Percentiles rank a stretch among this genome's conserved stretches.
These are phyloP conservation scores for Hygrophila difformis DNA, from an alignment of 257 asterid species.

Conservation along the genomic window DNA sequence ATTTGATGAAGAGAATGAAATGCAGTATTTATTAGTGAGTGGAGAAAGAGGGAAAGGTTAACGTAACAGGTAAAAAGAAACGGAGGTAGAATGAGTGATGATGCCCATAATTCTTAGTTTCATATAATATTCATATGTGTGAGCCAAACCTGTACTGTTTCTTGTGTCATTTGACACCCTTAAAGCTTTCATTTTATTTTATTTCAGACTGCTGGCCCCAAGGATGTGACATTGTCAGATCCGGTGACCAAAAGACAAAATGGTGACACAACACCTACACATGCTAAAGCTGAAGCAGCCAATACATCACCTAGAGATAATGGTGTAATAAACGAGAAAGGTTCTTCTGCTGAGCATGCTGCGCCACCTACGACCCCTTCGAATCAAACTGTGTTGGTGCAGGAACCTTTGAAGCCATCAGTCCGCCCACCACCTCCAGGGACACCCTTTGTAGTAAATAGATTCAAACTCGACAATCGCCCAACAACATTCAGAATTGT, in stretches of 20 bases:
- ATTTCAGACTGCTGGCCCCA: constrained; percentile 58
- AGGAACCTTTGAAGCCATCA: constrained; percentile 40
- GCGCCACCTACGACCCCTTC: constrained; percentile 27
- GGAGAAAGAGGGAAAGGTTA: no score
- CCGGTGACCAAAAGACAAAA: constrained; percentile 33
- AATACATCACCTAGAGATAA: constrained; percentile 35
- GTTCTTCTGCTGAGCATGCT: constrained; percentile 28
- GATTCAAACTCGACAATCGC: constrained; percentile 91
- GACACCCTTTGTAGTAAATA: constrained; percentile 46
- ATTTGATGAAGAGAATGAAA: no score
- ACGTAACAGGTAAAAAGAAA: no score
- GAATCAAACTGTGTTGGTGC: constrained; percentile 22
- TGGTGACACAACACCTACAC: constrained; percentile 32
- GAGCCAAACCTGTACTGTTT: no score
- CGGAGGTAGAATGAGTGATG: no score
- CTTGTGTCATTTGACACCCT: no score
- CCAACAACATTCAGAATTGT: constrained; percentile 74
- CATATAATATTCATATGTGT: no score
- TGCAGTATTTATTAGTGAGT: no score
- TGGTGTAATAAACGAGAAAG: constrained; percentile 15
- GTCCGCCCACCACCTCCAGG: constrained; percentile 53
- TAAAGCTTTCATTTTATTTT: no score
- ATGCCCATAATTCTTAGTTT: no score
- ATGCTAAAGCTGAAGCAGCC: constrained; percentile 36
- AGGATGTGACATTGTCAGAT: constrained; percentile 42